Evolutionary conservation across 768 basidiomycete genomes (phyloP).

Genomic region (Termitomyces sp.): DNA sequence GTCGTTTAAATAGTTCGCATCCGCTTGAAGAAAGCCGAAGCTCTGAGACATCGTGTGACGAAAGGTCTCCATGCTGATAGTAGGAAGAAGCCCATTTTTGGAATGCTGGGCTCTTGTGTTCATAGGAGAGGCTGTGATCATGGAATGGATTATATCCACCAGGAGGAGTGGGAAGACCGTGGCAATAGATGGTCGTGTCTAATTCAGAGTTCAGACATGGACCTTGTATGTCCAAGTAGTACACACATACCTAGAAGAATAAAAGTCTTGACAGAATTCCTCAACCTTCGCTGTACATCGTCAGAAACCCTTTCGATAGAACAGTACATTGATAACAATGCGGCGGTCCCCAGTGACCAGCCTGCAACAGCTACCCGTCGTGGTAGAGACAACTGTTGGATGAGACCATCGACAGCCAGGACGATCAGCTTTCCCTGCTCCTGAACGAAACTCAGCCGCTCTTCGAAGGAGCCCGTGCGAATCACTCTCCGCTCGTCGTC

Average conservation of each 20-base stretch:
- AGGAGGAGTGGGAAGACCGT: background rate
- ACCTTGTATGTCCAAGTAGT: background rate
- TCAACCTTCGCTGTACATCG: constrained; percentile 16
- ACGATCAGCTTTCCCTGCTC: constrained; percentile 27
- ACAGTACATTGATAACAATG: constrained; percentile 19
- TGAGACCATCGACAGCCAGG: constrained; percentile 24
- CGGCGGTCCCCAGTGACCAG: constrained; percentile 28
- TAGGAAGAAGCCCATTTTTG: constrained; percentile 7
- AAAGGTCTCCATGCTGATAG: constrained; percentile 2
- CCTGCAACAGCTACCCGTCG: constrained; percentile 18
- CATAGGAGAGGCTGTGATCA: background rate
- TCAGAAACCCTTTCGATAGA: constrained; percentile 16
- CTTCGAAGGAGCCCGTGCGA: constrained; percentile 15
- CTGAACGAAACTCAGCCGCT: constrained; percentile 15
- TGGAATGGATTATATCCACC: background rate
- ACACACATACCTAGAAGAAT: constrained; percentile 17
- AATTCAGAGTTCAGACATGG: background rate
- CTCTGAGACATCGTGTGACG: background rate
- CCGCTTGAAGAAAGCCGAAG: background rate
- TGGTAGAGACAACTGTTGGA: constrained; percentile 40
- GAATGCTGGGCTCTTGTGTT: background rate
- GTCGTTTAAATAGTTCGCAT: background rate
- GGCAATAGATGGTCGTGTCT: background rate
- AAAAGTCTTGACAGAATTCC: constrained; percentile 17
- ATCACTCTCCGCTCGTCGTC: constrained; percentile 20